Evolutionary conservation across 176 grass and related monocot genomes (phyloP).

Genomic region (Secale cereale): DNA sequence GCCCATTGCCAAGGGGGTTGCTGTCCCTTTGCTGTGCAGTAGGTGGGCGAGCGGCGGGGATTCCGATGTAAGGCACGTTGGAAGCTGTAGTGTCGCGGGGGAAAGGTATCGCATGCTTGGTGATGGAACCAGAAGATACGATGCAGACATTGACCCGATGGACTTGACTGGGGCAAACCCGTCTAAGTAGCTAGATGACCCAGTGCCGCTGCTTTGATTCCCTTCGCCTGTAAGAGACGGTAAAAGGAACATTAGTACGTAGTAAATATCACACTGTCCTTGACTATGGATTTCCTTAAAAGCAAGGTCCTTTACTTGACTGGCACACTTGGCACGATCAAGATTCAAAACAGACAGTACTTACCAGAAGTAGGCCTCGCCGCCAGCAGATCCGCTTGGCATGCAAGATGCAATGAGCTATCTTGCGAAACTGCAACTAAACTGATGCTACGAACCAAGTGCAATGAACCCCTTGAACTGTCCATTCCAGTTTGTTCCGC

Average conservation of each 20-base stretch:
- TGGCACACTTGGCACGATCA: neutral
- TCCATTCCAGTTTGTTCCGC: constrained; percentile 65
- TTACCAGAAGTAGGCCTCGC: constrained; percentile 54
- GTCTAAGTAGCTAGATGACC: constrained; percentile 63
- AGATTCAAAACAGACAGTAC: neutral
- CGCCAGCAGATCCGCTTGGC: constrained; percentile 57
- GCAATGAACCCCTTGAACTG: constrained; percentile 64
- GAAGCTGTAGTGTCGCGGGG: constrained; percentile 69
- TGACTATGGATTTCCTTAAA: constrained; percentile 8
- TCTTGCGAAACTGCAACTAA: constrained; percentile 76
- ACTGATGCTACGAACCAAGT: constrained; percentile 91
- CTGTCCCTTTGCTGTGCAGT: constrained; percentile 89
- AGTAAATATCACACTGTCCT: neutral
- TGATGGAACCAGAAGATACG: constrained; percentile 85
- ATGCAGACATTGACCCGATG: constrained; percentile 57
- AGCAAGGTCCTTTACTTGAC: neutral
- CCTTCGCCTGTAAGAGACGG: constrained; percentile 47
- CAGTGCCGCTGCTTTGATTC: constrained; percentile 43
- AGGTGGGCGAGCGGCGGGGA: constrained; percentile 95
- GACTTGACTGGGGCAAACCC: constrained; percentile 84
- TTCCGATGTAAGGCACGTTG: constrained; percentile 89
- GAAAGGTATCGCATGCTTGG: constrained; percentile 80
- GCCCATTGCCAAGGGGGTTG: constrained; percentile 70
- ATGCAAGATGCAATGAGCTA: constrained; percentile 76
- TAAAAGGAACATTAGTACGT: neutral